Evolutionary conservation across 176 grass and related monocot species (phyloP).

Genomic region (Puccinellia tenuiflora): DNA sequence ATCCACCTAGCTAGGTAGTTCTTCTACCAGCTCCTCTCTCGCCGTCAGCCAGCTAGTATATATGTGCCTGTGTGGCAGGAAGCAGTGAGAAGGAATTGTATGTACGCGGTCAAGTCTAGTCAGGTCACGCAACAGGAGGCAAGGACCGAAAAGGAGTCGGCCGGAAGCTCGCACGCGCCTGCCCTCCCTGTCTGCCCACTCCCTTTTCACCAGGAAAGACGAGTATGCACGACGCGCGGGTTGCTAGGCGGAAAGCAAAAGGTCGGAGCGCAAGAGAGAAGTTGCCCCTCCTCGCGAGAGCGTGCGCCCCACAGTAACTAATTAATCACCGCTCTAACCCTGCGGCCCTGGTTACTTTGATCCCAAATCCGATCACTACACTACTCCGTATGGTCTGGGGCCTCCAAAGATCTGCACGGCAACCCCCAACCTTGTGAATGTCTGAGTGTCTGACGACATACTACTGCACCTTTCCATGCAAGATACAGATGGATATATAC

Average conservation of each 20-base stretch:
- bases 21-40: too few relatives aligned
- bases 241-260: constrained; percentile 14
- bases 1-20: too few relatives aligned
- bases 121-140: neutral
- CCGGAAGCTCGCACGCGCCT: constrained; percentile 17
- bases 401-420: constrained; percentile 28
- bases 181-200: neutral
- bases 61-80: too few relatives aligned
- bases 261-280: neutral
- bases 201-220: neutral
- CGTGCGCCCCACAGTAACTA: constrained; percentile 21
- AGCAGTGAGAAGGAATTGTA: too few relatives aligned
- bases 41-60: too few relatives aligned
- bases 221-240: constrained; percentile 10
- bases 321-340: constrained; percentile 7
- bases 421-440: too few relatives aligned
- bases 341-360: too few relatives aligned
- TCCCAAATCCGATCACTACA: too few relatives aligned
- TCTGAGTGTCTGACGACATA: neutral
- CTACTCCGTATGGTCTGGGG: too few relatives aligned
- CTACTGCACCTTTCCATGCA: neutral
- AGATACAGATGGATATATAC: neutral
- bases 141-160: constrained; percentile 11
- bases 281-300: neutral
- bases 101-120: neutral